phyloP scores from a whole-genome alignment of 129 eudicot genomes.

The Pulicaria dysenterica region DNA sequence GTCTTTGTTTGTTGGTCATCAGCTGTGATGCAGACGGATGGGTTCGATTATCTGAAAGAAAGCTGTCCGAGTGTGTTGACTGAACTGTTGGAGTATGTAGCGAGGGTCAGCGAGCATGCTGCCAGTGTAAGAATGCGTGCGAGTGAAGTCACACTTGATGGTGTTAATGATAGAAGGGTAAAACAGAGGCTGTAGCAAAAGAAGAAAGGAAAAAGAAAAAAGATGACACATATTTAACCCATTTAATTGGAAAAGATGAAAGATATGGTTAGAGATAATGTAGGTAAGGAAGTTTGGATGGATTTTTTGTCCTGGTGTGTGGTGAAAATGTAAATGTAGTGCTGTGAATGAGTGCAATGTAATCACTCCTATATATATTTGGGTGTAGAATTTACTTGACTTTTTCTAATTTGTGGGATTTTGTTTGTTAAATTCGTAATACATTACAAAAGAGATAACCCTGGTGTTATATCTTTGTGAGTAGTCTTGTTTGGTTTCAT shows the following conservation, averaged over 20 bases:
- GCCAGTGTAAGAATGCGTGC: conserved; percentile 31
- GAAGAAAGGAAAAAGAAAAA: not conserved
- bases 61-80: conserved; percentile 79
- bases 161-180: conserved; percentile 76
- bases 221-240: not conserved
- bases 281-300: not conserved
- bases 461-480: no score
- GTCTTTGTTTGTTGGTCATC: conserved; percentile 23
- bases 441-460: no score
- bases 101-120: conserved; percentile 70
- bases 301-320: not conserved
- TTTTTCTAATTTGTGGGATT: not conserved
- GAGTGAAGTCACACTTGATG: conserved; percentile 50
- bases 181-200: conserved; percentile 58
- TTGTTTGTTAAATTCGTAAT: not conserved
- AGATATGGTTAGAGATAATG: not conserved
- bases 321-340: not conserved
- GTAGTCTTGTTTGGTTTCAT: no score
- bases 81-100: conserved; percentile 77
- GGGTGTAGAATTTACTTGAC: not conserved
- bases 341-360: no score
- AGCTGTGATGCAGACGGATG: conserved; percentile 97
- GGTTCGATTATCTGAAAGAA: conserved; percentile 80
- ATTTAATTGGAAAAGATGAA: not conserved
- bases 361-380: not conserved